Conservation (phyloP, 345 rosid genomes). For the Salix viminalis region DNA sequence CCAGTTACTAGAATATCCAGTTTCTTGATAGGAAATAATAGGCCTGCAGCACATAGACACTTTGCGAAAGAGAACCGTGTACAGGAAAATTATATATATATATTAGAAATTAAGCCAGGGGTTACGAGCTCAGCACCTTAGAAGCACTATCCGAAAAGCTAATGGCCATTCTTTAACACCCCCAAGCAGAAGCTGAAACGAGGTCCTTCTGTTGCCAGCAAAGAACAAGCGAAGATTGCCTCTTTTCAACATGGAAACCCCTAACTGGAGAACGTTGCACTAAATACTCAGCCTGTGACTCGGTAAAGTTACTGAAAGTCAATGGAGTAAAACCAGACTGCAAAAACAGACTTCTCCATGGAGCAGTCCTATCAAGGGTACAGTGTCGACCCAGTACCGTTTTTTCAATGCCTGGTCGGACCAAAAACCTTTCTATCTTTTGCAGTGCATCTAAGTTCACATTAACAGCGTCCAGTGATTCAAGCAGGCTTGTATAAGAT, state of each 20-base stretch:
- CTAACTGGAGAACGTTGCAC: conserved; percentile 21
- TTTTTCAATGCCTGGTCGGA: conserved; percentile 23
- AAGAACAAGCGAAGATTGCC: conserved; percentile 24
- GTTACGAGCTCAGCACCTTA: conserved; percentile 30
- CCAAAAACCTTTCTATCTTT: conserved; percentile 24
- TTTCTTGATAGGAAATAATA: conserved; percentile 35
- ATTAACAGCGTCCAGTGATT: conserved; percentile 31
- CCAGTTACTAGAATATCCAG: conserved; percentile 33
- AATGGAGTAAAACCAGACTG: conserved; percentile 23
- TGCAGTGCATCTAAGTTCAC: conserved; percentile 17
- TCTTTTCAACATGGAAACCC: conserved; percentile 32
- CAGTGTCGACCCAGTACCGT: conserved; percentile 17
- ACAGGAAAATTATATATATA: conserved; percentile 4
- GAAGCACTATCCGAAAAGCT: conserved; percentile 2
- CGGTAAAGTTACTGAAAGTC: conserved; percentile 27
- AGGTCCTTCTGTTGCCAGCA: conserved; percentile 31
- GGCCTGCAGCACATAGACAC: conserved; percentile 41
- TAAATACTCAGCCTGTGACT: conserved; percentile 28
- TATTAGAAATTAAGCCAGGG: conserved; percentile 34
- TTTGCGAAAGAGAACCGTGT: conserved; percentile 38
- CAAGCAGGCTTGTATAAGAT: conserved; percentile 20
- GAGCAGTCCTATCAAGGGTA: conserved; percentile 11
- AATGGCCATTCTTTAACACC: conserved; percentile 17
- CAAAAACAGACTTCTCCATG: conserved; percentile 21
- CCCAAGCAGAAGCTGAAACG: conserved; percentile 27